These are phyloP conservation scores for Salix udensis DNA, from an alignment of 345 rosid species.

Conservation along the genomic window DNA sequence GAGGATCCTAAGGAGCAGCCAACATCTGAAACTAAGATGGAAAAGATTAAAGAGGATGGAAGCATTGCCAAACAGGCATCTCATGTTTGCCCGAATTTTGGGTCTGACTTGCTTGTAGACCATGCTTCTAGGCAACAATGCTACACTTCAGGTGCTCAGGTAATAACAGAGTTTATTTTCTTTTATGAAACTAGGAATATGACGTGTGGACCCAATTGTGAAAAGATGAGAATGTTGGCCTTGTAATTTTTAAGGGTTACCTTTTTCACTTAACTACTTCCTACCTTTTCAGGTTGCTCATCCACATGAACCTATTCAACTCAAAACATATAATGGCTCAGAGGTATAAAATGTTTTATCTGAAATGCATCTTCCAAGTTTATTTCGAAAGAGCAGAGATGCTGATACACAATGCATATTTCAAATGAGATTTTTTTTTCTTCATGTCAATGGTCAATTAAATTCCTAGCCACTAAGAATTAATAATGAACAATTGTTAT, in stretches of 20 bases:
- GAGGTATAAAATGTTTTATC: conserved; percentile 30
- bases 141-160: conserved; percentile 29
- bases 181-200: neutral
- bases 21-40: conserved; percentile 1
- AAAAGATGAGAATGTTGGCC: neutral
- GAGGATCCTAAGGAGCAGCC: conserved; percentile 22
- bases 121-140: conserved; percentile 24
- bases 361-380: neutral
- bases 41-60: conserved; percentile 14
- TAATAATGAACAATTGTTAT: neutral
- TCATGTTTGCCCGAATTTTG: conserved; percentile 14
- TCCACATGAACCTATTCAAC: conserved; percentile 21
- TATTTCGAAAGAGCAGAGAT: neutral
- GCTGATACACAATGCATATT: neutral
- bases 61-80: conserved; percentile 7
- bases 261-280: conserved; percentile 12
- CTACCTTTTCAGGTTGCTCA: conserved; percentile 18
- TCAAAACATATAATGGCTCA: conserved; percentile 17
- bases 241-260: neutral
- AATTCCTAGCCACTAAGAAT: neutral
- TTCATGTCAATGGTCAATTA: neutral
- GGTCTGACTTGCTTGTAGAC: conserved; percentile 20
- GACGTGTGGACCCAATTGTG: neutral
- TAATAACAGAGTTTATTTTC: conserved; percentile 10
- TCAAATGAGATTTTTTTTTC: neutral